Percentiles rank a stretch among this genome's conserved stretches.
Conservation (phyloP, 768 basidiomycete species). For the Rhodotorula kratochvilovae region DNA sequence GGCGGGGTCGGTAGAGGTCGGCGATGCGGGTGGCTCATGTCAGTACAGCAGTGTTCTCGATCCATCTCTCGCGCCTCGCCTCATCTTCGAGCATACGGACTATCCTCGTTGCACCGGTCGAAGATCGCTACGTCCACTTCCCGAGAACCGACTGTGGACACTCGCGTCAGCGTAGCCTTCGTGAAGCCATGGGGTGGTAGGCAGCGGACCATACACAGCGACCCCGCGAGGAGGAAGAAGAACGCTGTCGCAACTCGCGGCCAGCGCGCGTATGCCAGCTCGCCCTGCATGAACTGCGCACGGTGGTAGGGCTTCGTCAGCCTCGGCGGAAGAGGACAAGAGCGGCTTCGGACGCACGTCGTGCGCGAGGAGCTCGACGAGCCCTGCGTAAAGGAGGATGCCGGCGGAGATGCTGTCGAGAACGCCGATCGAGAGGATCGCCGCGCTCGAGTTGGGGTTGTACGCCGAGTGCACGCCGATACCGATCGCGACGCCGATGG, state of each 20-base stretch:
- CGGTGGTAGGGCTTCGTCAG: not conserved
- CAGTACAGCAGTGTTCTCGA: too few species aligned
- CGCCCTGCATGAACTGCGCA: slow-evolving; percentile 39
- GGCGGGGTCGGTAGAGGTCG: too few species aligned
- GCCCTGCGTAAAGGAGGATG: slow-evolving; percentile 44
- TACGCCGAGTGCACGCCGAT: slow-evolving; percentile 45
- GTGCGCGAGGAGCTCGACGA: slow-evolving; percentile 35
- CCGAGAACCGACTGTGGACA: slow-evolving; percentile 23
- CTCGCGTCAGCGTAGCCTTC: too few species aligned
- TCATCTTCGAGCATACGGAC: too few species aligned
- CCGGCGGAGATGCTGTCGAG: slow-evolving; percentile 46
- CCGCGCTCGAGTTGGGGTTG: slow-evolving; percentile 43
- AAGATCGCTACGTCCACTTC: slow-evolving; percentile 35
- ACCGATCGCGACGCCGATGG: slow-evolving; percentile 47
- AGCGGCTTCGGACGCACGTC: slow-evolving; percentile 32
- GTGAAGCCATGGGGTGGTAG: not conserved
- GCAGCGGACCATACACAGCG: slow-evolving; percentile 28
- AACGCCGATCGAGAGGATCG: slow-evolving; percentile 45
- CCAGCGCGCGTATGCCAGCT: slow-evolving; percentile 9
- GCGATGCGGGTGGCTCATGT: too few species aligned
- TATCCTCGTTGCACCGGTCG: too few species aligned
- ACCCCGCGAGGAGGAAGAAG: slow-evolving; percentile 27
- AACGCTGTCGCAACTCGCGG: slow-evolving; percentile 6
- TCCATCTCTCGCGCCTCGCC: too few species aligned
- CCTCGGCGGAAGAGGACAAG: too few species aligned